These are phyloP conservation scores for Fusarium equiseti DNA, from an alignment of 2,329 filamentous ascomycete species.

Conservation along the genomic window DNA sequence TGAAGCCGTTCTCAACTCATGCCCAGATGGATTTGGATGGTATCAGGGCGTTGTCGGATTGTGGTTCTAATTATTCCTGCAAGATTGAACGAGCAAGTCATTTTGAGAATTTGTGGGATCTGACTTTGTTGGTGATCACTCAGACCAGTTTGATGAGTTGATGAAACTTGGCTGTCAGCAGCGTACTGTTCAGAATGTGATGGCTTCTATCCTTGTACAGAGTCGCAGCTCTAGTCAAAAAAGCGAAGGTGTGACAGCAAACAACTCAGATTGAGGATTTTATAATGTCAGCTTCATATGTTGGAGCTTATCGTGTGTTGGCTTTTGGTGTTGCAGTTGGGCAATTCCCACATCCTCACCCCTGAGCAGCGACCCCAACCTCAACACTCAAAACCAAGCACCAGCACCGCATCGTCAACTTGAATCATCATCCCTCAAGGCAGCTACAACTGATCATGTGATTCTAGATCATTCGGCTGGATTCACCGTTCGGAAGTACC, in stretches of 20 bases:
- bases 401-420: background rate
- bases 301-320: too few relatives aligned
- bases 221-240: background rate
- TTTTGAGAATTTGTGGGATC: constrained; percentile 2
- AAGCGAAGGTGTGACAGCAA: rapidly evolving
- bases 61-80: background rate
- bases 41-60: background rate
- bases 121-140: too few relatives aligned
- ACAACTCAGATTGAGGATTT: rapidly evolving
- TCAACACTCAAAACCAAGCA: rapidly evolving
- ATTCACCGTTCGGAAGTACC: too few relatives aligned
- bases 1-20: constrained; percentile 6
- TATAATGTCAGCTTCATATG: background rate
- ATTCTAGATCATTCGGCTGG: background rate
- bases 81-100: constrained; percentile 2
- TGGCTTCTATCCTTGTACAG: too few relatives aligned
- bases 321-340: too few relatives aligned
- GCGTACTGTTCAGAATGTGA: too few relatives aligned
- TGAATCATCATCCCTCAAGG: background rate
- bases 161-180: too few relatives aligned
- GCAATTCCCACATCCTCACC: rapidly evolving
- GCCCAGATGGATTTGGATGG: constrained; percentile 12
- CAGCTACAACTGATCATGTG: background rate
- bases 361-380: rapidly evolving
- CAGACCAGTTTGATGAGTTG: too few relatives aligned